These are phyloP conservation scores for Sparassis latifolia DNA, from an alignment of 1,284 basidiomycete species.

Conservation along the genomic window DNA sequence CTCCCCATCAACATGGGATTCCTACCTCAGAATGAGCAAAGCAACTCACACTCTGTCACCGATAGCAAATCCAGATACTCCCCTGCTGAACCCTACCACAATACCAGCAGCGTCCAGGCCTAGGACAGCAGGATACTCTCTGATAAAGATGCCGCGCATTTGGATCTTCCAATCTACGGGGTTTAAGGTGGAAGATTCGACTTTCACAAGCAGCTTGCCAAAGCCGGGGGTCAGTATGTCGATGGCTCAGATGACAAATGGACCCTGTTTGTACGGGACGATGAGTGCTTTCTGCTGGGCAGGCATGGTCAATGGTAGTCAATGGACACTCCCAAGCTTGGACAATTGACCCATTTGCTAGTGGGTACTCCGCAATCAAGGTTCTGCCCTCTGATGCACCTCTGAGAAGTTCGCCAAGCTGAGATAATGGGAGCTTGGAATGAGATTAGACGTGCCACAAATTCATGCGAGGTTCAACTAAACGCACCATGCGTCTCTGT, in stretches of 20 bases:
- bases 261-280: too few species aligned
- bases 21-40: background rate
- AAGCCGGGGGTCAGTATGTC: constrained; percentile 30
- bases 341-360: too few species aligned
- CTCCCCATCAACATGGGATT: background rate
- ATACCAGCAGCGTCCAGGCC: constrained; percentile 14
- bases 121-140: constrained; percentile 18
- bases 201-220: constrained; percentile 38
- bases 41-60: constrained; percentile 14
- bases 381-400: too few species aligned
- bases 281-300: too few species aligned
- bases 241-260: constrained; percentile 13
- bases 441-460: too few species aligned
- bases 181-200: constrained; percentile 37
- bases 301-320: too few species aligned
- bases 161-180: constrained; percentile 43
- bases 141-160: constrained; percentile 15
- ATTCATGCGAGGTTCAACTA: too few species aligned
- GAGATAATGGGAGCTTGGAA: too few species aligned
- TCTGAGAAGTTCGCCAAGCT: too few species aligned
- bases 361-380: too few species aligned
- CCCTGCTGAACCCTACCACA: constrained; percentile 14
- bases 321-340: too few species aligned
- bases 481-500: too few species aligned
- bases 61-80: constrained; percentile 8